These are phyloP conservation scores for Takashimella koratensis DNA, from an alignment of 1,284 basidiomycete genomes.

Conservation along the genomic window DNA sequence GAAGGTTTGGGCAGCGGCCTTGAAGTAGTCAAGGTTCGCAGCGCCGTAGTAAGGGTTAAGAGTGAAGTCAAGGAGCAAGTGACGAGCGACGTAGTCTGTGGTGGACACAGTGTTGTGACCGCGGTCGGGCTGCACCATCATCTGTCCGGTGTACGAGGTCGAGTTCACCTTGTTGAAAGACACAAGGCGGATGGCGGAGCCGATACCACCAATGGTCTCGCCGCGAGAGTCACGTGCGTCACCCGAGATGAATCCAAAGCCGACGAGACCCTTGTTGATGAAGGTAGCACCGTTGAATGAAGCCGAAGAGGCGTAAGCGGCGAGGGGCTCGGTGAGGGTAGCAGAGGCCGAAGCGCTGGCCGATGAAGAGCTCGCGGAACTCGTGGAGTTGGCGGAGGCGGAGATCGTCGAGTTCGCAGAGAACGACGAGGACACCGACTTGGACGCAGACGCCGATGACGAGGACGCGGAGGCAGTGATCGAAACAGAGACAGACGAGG, in stretches of 20 bases:
- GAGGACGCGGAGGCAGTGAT: not conserved
- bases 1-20: slow-evolving; percentile 56
- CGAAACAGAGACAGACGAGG: too few relatives aligned
- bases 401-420: not conserved
- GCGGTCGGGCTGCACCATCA: slow-evolving; percentile 57
- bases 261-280: slow-evolving; percentile 44
- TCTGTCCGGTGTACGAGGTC: slow-evolving; percentile 50
- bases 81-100: slow-evolving; percentile 60
- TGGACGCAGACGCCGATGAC: not conserved
- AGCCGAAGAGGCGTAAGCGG: slow-evolving; percentile 18
- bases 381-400: not conserved
- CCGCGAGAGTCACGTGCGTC: slow-evolving; percentile 31
- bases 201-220: slow-evolving; percentile 45
- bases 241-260: slow-evolving; percentile 39
- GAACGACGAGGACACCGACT: slow-evolving; percentile 2
- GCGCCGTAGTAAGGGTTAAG: slow-evolving; percentile 58
- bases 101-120: slow-evolving; percentile 48
- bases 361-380: slow-evolving; percentile 3
- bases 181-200: slow-evolving; percentile 28
- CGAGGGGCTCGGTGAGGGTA: slow-evolving; percentile 9
- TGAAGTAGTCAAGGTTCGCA: slow-evolving; percentile 53
- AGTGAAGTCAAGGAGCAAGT: slow-evolving; percentile 58
- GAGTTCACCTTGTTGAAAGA: slow-evolving; percentile 11
- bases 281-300: slow-evolving; percentile 23
- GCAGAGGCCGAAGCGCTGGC: slow-evolving; percentile 1